A percentile compares a stretch with the other conserved stretches of the same genome.
Evolutionary conservation across 805 yeast species (phyloP).

Genomic region (Helenozyma baotianmanensis): DNA sequence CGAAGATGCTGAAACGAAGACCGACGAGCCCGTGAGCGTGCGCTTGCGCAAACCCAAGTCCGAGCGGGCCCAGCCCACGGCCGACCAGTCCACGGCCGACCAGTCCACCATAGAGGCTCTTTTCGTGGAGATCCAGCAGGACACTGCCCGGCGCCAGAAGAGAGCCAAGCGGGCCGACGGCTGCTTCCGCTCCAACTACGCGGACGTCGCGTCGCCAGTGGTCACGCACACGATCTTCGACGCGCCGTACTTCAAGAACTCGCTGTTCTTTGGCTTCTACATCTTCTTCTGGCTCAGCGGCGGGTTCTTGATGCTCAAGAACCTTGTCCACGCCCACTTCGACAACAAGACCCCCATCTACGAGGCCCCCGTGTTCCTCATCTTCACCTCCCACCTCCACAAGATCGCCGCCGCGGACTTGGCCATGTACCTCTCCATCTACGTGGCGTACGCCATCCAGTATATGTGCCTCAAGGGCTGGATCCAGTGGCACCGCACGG

Average conservation of each 20-base stretch:
- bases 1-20: too few relatives aligned
- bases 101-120: slow-evolving; percentile 7
- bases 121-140: slow-evolving; percentile 7
- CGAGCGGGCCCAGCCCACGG: too few relatives aligned
- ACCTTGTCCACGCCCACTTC: slow-evolving; percentile 49
- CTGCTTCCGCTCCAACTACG: slow-evolving; percentile 31
- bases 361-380: slow-evolving; percentile 50
- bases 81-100: too few relatives aligned
- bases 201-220: slow-evolving; percentile 7
- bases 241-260: slow-evolving; percentile 36
- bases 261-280: slow-evolving; percentile 73
- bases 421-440: slow-evolving; percentile 65
- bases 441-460: slow-evolving; percentile 60
- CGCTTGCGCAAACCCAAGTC: too few relatives aligned
- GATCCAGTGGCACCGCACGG: slow-evolving; percentile 59
- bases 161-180: slow-evolving; percentile 10
- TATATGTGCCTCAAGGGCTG: slow-evolving; percentile 38
- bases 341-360: slow-evolving; percentile 39
- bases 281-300: slow-evolving; percentile 74
- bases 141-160: slow-evolving; percentile 6
- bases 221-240: slow-evolving; percentile 50
- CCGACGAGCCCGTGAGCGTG: too few relatives aligned
- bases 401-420: slow-evolving; percentile 73
- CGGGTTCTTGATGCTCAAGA: slow-evolving; percentile 50
- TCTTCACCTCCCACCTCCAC: slow-evolving; percentile 57